Base-by-base conservation (phyloP, 2,329 filamentous ascomycete species). In the Ascochyta fabae region DNA sequence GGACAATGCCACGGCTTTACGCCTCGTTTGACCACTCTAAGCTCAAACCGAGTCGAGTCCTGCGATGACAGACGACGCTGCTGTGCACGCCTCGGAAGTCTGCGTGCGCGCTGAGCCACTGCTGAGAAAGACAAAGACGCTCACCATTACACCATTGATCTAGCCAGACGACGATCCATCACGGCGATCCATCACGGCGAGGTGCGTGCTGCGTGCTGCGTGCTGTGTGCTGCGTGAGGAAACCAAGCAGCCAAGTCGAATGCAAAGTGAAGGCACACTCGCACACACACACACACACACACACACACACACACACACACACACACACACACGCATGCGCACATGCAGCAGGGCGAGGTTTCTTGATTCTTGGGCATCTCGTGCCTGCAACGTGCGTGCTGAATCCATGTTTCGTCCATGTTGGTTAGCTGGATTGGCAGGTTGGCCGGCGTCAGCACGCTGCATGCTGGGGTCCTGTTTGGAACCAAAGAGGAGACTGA, bases 1-100 rank as follows among this genome's bases (percentile, higher is more conserved):
- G 56, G 58, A 52, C 49, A 40, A 50, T 53, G 52, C 44, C 58
- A 60, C 62, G 57, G 55, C 53, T 19, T 44, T 50, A 50, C 59
- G 56, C 55, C 55, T 60, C 47, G 56, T 47, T 41, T 26, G 49
- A 44, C 39, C 46, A 10, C 50, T 38, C 47, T 41, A 36, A 40
- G 53, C 57, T 40, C 36, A 44, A 41, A 51, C 55, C 40, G 49
- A 60, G 35, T 40, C 22, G 22, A 41, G n/a, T 36, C 36, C 19
- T 12, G 48, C 34, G 5, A 44, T n/a, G 15, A 33, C 39, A 19
- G 23, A 44, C 40, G 38, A 36, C 48, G 50, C 51, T 39, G 44
- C 16, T 46, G 45, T 29, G 40, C 8, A 22, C 13, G 40, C 34
- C 12, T 53, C 46, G 52, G 46, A 42, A 47, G 38, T 10, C 16